Base-by-base conservation (phyloP, 352 stramenopile genomes). In the Globisporangium paroecandrum region DNA sequence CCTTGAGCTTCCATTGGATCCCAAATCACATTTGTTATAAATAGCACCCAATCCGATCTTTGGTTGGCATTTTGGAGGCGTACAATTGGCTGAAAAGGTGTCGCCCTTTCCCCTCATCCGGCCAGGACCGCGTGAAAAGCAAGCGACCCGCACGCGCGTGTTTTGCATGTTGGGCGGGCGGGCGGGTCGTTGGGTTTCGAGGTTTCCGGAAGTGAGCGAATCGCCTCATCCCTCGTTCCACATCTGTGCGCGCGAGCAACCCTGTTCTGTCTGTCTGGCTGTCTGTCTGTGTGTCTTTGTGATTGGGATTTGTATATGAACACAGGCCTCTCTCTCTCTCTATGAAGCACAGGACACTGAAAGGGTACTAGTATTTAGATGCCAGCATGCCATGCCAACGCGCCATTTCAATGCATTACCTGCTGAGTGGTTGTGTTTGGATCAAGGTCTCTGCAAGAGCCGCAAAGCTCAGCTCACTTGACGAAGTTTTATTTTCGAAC, bases 211-310 rank as follows among this genome's bases (percentile, higher is more conserved):
- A 58, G 25, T 29, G 51, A 57, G 51, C 51, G 9, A 4, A 32
- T 57, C 9, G 53, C 53, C 53, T n/a, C 51, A 58, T 58, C 22
- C 51, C 54, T 59, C 27, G 54, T 59, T 59, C 54, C 54, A 59
- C 54, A 59, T 59, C 54, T 59, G 54, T 51, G 43, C 43, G 12
- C 32, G 13, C 25, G 25, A 18, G 51, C 25, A 58, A 58, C 18
- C 53, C 3, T 59, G 54, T 18, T 18, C 22, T 59, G 25, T 36
- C 49, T 49, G 13, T 49, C 12, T n/a, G 41, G 8, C 15, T 20
- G 32, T 8, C 10, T 59, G 51, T 36, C 49, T 49, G 13, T 49
- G 15, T n/a, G 41, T 49, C 41, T 20, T 9, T 49, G 15, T n/a
- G 41, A 15, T 49, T 22, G 15, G 15, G 41, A 49, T 49, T 49